Conservation (phyloP, 106 monocot genomes). For the Acorus gramineus region DNA sequence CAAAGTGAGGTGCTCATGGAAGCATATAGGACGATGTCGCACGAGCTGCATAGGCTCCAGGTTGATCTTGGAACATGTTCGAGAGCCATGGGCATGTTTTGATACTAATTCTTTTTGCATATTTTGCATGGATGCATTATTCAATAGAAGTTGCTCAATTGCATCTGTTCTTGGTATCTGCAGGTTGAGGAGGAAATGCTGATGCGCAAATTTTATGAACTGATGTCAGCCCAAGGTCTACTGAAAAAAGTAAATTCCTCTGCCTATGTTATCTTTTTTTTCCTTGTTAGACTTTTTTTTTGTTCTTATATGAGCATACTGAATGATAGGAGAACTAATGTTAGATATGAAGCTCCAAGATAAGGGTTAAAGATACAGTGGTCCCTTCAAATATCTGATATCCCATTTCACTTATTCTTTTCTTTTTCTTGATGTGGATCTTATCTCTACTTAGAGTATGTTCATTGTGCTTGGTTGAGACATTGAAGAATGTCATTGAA, state of each 20-base stretch:
- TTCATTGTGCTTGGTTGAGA: too few species aligned
- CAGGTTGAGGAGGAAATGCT: conserved; percentile 95
- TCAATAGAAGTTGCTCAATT: background rate
- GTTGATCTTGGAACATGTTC: conserved; percentile 10
- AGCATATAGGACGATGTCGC: conserved; percentile 70
- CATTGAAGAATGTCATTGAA: too few species aligned
- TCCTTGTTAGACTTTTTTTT: too few species aligned
- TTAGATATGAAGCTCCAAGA: too few species aligned
- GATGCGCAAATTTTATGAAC: conserved; percentile 71
- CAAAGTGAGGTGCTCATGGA: conserved; percentile 67
- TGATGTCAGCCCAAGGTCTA: conserved; percentile 64
- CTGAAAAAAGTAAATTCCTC: conserved; percentile 39
- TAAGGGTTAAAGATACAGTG: too few species aligned
- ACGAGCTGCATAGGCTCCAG: conserved; percentile 80
- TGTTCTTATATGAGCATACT: too few species aligned
- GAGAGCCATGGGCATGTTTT: background rate
- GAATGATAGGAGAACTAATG: too few species aligned
- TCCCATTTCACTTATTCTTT: too few species aligned
- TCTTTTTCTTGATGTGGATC: too few species aligned
- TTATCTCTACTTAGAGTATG: too few species aligned
- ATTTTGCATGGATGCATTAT: background rate
- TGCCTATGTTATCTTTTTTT: too few species aligned
- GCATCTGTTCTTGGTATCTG: background rate
- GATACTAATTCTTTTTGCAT: background rate
- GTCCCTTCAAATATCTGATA: too few species aligned